Conservation (phyloP, 805 yeast species). For the Wickerhamiella australiensis region DNA sequence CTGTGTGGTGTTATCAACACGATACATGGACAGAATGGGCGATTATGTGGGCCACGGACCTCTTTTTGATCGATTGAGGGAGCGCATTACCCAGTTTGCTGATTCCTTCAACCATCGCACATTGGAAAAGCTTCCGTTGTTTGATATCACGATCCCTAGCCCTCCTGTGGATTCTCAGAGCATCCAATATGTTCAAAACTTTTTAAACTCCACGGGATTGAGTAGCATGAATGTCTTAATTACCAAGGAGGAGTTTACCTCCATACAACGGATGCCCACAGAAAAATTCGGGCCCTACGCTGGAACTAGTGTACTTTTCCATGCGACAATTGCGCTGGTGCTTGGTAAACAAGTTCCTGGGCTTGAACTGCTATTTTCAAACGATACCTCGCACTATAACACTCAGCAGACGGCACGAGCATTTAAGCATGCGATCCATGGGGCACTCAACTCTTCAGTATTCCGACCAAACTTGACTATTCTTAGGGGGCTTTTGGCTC, state of each 20-base stretch:
- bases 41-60: conserved; percentile 12
- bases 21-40: conserved; percentile 1
- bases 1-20: conserved; percentile 4
- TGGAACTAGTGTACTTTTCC: background rate
- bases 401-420: background rate
- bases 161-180: background rate
- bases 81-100: background rate
- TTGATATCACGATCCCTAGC: background rate
- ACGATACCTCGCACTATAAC: background rate
- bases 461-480: conserved; percentile 37
- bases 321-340: background rate
- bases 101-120: background rate
- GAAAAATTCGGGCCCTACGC: conserved; percentile 1
- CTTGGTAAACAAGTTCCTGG: background rate
- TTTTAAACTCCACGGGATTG: background rate
- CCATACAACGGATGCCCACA: background rate
- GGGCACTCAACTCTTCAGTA: conserved; percentile 41
- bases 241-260: conserved; percentile 4
- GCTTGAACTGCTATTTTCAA: background rate
- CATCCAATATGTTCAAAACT: background rate
- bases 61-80: conserved; percentile 5
- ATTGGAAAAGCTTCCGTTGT: conserved; percentile 1
- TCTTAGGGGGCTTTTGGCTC: conserved; percentile 30
- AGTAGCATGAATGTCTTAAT: background rate
- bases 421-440: conserved; percentile 22